A percentile compares a stretch with the other conserved stretches of the same genome.
Conservation (phyloP, 169 alveolate genomes). For the Cryptosporidium muris region DNA sequence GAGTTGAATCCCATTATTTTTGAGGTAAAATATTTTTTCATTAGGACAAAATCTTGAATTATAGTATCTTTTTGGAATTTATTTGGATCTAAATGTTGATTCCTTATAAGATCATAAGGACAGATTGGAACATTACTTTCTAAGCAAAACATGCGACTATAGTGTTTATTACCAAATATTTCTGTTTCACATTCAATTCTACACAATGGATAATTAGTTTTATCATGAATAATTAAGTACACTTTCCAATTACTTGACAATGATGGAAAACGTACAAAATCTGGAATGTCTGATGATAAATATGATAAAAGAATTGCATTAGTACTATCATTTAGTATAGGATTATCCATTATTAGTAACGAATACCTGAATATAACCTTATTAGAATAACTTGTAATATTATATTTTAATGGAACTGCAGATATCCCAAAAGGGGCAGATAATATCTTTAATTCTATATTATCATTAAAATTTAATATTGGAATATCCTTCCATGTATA, state of each 20-base stretch:
- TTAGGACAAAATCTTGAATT: not conserved
- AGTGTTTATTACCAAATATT: conserved; percentile 3
- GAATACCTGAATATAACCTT: conserved; percentile 33
- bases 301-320: conserved; percentile 17
- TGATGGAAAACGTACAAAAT: conserved; percentile 39
- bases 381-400: conserved; percentile 4
- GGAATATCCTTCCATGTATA: conserved; percentile 46
- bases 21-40: conserved; percentile 1
- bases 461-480: conserved; percentile 12
- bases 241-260: conserved; percentile 23
- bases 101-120: no score
- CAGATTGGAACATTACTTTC: not conserved
- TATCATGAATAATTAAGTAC: conserved; percentile 34
- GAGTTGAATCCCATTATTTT: not conserved
- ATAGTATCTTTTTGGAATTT: no score
- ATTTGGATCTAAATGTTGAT: no score
- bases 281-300: conserved; percentile 59
- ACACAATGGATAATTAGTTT: conserved; percentile 32
- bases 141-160: conserved; percentile 36
- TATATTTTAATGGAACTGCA: conserved; percentile 27
- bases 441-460: conserved; percentile 7
- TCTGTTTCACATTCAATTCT: conserved; percentile 31
- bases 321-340: not conserved
- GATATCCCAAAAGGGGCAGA: not conserved
- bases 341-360: conserved; percentile 1